Evolutionary conservation across 1,284 basidiomycete genomes (phyloP).

Genomic region (Apiotrichum siamense): DNA sequence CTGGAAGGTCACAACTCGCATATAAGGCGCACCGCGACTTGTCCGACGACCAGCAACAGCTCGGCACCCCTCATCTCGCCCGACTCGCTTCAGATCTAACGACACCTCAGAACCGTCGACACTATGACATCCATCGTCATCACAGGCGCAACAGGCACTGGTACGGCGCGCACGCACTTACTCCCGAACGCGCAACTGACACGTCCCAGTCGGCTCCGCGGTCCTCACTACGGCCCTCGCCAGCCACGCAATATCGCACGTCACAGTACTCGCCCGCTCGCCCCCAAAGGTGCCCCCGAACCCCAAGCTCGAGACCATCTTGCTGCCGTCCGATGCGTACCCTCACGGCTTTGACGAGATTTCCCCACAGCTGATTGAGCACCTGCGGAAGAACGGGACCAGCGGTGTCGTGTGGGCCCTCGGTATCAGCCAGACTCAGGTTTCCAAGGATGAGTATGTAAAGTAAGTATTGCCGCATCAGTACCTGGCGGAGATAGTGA

Average conservation of each 20-base stretch:
- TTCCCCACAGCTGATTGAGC: slow-evolving; percentile 12
- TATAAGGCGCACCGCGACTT: too few species aligned
- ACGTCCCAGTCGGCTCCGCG: slow-evolving; percentile 23
- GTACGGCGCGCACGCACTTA: slow-evolving; percentile 8
- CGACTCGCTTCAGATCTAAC: too few species aligned
- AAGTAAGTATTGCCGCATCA: slow-evolving; percentile 16
- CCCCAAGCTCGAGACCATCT: slow-evolving; percentile 21
- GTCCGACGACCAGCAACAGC: too few species aligned
- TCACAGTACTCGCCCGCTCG: slow-evolving; percentile 27
- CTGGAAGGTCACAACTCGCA: too few species aligned
- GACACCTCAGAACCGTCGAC: too few species aligned
- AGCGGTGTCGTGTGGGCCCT: slow-evolving; percentile 28
- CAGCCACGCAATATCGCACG: slow-evolving; percentile 19
- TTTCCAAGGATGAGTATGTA: slow-evolving; percentile 29
- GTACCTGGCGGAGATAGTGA: too few species aligned
- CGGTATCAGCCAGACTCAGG: slow-evolving; percentile 27
- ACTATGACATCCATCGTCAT: slow-evolving; percentile 30
- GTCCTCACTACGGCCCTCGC: slow-evolving; percentile 24
- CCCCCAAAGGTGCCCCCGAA: slow-evolving; percentile 13
- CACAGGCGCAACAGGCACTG: slow-evolving; percentile 32
- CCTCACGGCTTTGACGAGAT: slow-evolving; percentile 24
- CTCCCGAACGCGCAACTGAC: neutral
- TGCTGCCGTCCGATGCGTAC: slow-evolving; percentile 23
- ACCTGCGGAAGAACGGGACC: slow-evolving; percentile 5
- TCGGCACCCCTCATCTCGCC: too few species aligned